A percentile compares a stretch with the other conserved stretches of the same genome.
Evolutionary conservation across 148 eudicot species (phyloP).

Genomic region (Chenopodium album): DNA sequence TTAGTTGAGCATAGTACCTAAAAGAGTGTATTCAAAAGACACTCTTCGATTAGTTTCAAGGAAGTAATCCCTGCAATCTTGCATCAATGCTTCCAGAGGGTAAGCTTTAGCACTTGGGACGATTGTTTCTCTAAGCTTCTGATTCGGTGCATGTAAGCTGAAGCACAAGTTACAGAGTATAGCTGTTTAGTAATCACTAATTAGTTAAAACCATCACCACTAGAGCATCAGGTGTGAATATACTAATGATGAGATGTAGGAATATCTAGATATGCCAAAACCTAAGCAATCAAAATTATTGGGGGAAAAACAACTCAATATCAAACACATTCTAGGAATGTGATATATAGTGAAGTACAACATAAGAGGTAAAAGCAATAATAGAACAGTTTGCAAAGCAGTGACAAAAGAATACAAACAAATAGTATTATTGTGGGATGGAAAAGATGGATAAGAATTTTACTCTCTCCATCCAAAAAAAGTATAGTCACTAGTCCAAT

Average conservation of each 20-base stretch:
- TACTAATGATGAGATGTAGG: not conserved
- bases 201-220: not conserved
- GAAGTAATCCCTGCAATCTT: conserved; percentile 95
- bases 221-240: not conserved
- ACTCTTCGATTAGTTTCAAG: conserved; percentile 85
- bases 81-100: conserved; percentile 86
- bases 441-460: not conserved
- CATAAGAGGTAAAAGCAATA: not conserved
- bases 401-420: not conserved
- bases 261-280: not conserved
- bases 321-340: not conserved
- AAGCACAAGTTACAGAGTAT: conserved; percentile 22
- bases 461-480: not conserved
- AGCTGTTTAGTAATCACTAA: not conserved
- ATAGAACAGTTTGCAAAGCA: not conserved
- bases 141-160: conserved; percentile 99
- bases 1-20: conserved; percentile 55
- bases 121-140: conserved; percentile 83
- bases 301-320: not conserved
- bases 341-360: not conserved
- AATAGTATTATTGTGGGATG: not conserved
- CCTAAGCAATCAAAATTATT: not conserved
- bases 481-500: not conserved
- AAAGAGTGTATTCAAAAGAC: conserved; percentile 92
- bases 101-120: conserved; percentile 99